Percentiles rank a stretch among this genome's conserved stretches.
Evolutionary conservation across 176 grass and related monocot species (phyloP).

Genomic region (Dendrocalamus sinicus): DNA sequence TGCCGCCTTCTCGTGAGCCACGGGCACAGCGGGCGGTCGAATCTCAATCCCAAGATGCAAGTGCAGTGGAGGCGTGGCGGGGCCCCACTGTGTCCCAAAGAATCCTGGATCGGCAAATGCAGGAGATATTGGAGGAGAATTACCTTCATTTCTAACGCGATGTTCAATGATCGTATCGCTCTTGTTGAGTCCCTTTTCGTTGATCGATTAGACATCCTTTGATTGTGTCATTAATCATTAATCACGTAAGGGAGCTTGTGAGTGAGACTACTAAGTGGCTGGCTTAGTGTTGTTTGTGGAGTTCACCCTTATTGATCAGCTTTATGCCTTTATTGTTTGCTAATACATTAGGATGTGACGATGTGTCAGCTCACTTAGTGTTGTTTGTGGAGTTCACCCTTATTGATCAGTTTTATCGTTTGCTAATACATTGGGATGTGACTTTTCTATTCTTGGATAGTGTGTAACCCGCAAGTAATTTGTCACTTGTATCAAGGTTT

Average conservation of each 20-base stretch:
- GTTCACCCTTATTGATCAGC: too few species aligned
- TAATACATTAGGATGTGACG: too few species aligned
- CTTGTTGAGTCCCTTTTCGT: background rate
- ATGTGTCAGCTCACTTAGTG: background rate
- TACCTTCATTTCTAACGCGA: constrained; percentile 31
- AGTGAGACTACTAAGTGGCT: background rate
- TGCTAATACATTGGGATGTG: background rate
- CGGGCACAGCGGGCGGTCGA: constrained; percentile 30
- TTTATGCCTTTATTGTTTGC: too few species aligned
- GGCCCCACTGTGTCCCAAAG: background rate
- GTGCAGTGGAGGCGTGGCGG: constrained; percentile 32
- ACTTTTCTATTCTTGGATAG: background rate
- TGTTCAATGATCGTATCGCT: constrained; percentile 44
- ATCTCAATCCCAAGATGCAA: constrained; percentile 41
- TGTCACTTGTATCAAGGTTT: background rate
- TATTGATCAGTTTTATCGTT: background rate
- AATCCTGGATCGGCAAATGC: constrained; percentile 13
- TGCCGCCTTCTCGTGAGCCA: constrained; percentile 33
- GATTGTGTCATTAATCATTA: background rate
- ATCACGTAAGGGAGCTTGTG: background rate
- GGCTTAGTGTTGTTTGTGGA: too few species aligned
- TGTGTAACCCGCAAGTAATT: background rate
- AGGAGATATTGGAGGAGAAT: constrained; percentile 40
- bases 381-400: background rate
- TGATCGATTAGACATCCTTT: background rate